Base-by-base conservation (phyloP, 345 rosid species). In the Eucalyptus erythrocorys region DNA sequence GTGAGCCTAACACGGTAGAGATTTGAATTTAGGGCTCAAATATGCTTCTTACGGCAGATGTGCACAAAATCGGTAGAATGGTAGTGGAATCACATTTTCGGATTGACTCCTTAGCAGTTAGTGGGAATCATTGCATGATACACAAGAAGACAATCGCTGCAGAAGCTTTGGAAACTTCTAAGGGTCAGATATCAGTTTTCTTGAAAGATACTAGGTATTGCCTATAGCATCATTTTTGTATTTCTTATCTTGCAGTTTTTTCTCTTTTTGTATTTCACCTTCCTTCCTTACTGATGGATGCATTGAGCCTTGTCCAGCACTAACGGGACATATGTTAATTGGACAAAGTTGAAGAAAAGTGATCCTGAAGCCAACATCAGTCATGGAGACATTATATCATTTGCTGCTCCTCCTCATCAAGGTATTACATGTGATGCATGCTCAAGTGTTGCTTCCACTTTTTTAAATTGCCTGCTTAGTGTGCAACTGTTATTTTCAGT, bases 311-410 rank as follows among this genome's bases (percentile, higher is more conserved):
- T 88, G 91, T 87, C 87, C 91, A 98, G 99, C 94, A 93, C 97
- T 19, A 98, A 97, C 87, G 99, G 99, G 79, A 97, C 99, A 5
- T 97, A 87, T 91, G 92, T 95, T 87, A 98, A 97, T 37, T 97
- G 99, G 98, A 94, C 93, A 91, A 96, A 89, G 93, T 86, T 98
- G 94, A 92, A 81, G 88, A 98, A 95, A 94, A 94, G 92, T 64
- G 88, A 93, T 40, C 93, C 96, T 66, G 97, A 93, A 92, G 90
- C 84, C 43, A 93, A 94, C 85, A 90, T 98, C 88, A 93, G 89
- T 71, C 99, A 97, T 85, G 99, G 99, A 84, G 98, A 96, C 93
- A 95, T 97, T 89, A 90, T 98, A 87, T 94, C 99, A n/a, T 92
- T 98, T 48, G 94, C 95, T 88, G 94, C 95, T 90, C 93, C 96